Conservation (phyloP, 1,284 basidiomycete genomes). For the Tranzscheliella williamsii region DNA sequence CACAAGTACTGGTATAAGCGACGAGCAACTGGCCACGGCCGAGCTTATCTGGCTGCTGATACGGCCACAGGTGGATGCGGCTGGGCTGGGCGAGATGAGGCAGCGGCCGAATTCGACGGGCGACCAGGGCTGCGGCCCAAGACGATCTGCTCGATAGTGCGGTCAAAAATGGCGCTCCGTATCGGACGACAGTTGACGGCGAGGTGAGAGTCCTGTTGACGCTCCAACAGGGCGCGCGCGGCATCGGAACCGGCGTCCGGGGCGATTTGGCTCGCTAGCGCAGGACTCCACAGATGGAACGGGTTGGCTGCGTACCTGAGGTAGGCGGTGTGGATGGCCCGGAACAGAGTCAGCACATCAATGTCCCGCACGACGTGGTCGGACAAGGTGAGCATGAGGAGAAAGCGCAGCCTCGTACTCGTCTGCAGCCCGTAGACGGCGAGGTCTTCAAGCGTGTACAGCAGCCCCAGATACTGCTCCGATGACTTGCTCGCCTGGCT, state of each 20-base stretch:
- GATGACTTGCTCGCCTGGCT: constrained; percentile 11
- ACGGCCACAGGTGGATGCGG: no score
- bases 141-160: constrained; percentile 22
- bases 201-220: constrained; percentile 6
- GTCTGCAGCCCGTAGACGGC: constrained; percentile 62
- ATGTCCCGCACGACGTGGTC: constrained; percentile 59
- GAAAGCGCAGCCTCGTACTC: constrained; percentile 57
- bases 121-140: no score
- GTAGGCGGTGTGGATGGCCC: constrained; percentile 60
- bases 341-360: constrained; percentile 61
- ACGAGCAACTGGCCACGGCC: no score
- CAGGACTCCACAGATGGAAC: constrained; percentile 42
- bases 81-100: no score
- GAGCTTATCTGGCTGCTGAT: no score
- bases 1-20: no score
- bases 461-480: constrained; percentile 60
- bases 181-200: constrained; percentile 25
- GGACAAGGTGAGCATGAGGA: constrained; percentile 54
- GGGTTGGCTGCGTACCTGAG: constrained; percentile 60
- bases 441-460: constrained; percentile 61
- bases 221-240: background rate
- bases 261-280: background rate
- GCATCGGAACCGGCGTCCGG: background rate
- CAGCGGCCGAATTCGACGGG: no score
- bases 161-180: constrained; percentile 21